Base-by-base conservation (phyloP, 2,329 filamentous ascomycete genomes). In the Raffaelea ambrosiae region DNA sequence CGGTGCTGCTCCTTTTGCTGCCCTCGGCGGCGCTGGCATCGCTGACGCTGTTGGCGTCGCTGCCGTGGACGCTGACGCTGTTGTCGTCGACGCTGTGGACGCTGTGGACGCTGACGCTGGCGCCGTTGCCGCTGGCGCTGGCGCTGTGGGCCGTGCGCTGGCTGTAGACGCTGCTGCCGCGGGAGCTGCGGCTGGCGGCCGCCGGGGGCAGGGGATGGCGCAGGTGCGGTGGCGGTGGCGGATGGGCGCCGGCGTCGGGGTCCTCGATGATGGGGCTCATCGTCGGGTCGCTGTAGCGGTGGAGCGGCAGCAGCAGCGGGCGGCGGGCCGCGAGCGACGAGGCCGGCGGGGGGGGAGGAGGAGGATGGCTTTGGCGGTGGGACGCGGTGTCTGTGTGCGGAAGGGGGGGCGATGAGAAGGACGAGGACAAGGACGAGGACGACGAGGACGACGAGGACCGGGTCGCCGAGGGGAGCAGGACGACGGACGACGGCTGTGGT, bases 241-340 rank as follows among this genome's bases (percentile, higher is more conserved):
- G n/a, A n/a, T n/a, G n/a, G n/a, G n/a, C n/a, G n/a, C n/a, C n/a
- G n/a, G n/a, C n/a, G 51, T 55, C 48, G 14, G 39, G 36, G 31
- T 44, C 44, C 14, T 46, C 44, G 14, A 46, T 18, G 36, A 55
- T 52, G 16, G 55, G 52, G 39, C 51, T 54, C 48, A 53, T 50
- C 16, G 47, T 44, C 23, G 53, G 47, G 14, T 47, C 44, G 36
- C 43, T 44, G 21, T 39, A 39, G 21, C 22, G 14, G 3, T 20
- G 3, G 11, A 20, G 16, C 4, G 35, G 44, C 23, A 22, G 36
- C 35, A 21, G 26, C 20, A 29, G 35, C 35, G 43, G 22, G 21
- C 36, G 18, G 23, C 42, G 39, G 20, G 10, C 19, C 13, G 19
- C 35, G 22, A 22, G 9, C 21, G 35, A 21, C 21, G 19, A 3